Evolutionary conservation across 2,329 filamentous ascomycete species (phyloP), one percentile per base, ranked within the genome.

Genomic region (Fusarium sublunatum): DNA sequence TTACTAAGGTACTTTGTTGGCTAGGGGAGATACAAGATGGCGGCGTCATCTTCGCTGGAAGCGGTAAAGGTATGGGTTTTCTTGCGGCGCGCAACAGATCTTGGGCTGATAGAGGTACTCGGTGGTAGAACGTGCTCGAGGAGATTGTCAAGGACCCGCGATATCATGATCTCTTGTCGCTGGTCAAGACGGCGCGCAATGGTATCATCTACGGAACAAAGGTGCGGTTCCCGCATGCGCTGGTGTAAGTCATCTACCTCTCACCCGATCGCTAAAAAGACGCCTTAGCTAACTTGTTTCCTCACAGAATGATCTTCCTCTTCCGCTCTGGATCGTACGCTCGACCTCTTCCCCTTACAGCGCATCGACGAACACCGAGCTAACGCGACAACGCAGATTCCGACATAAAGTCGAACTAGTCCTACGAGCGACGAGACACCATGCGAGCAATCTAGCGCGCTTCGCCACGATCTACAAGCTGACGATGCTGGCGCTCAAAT

Each of bases 191-290:
- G 72, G 91, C 95, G 68, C 92, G 95, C 79, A 99, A 98, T 87
- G 95, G 95, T 76, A 89, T 93, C 67, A 92, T 99, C 64, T 99
- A 99, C 79, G 95, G 95, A 60, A 88, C 91, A 71, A 98, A 98
- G 86, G 92, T 99, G 77, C 93, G 95, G 65, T 98, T 99, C 81
- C 95, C 95, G 65, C 95, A 99, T 81, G 95, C 95, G 60, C 85
- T 99, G 69, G 95, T 99, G 82, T 84, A 78, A 63, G 81, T 64
- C 6, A 81, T 58, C 36, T 31, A 44, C 31, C 12, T 36, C 25
- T 54, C 31, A 10, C 15, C 35, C 5, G 3, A 34, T 3, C 26
- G 13, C 28, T 19, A 43, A 12, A 13, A 11, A 19, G 19, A 26
- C 35, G 32, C n/a, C 7, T 36, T 44, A 43, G 59, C 68, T 74